Conservation (phyloP, 2,329 filamentous ascomycete genomes). For the Knoxdaviesia capensis region DNA sequence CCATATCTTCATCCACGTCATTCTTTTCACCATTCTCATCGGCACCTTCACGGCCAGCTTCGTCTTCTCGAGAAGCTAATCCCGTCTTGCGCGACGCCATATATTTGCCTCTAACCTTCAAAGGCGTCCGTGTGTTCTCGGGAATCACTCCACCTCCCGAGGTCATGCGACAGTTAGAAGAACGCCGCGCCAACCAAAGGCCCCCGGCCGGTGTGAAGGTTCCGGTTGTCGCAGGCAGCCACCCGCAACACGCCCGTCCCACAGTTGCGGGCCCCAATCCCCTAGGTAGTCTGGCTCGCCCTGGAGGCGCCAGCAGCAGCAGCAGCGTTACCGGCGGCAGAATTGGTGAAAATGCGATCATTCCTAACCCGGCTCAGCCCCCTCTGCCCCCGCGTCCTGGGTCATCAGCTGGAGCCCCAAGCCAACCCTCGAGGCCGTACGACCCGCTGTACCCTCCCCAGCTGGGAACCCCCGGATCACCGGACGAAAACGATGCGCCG, state of each 20-base stretch:
- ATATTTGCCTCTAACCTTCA: slow-evolving; percentile 58
- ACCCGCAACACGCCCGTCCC: too few species aligned
- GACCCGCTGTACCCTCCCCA: slow-evolving; percentile 40
- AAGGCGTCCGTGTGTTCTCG: slow-evolving; percentile 58
- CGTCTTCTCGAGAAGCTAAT: too few species aligned
- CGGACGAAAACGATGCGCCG: slow-evolving; percentile 53
- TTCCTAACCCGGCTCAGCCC: too few species aligned
- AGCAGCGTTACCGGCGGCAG: too few species aligned
- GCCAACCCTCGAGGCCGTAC: slow-evolving; percentile 5
- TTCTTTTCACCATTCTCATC: neutral
- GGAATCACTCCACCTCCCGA: slow-evolving; percentile 66
- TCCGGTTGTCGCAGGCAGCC: too few species aligned
- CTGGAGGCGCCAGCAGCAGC: too few species aligned
- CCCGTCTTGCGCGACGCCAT: slow-evolving; percentile 36
- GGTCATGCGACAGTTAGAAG: slow-evolving; percentile 26
- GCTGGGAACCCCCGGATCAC: slow-evolving; percentile 22
- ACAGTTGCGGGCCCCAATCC: too few species aligned
- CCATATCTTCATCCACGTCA: neutral
- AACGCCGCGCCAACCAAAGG: slow-evolving; percentile 27
- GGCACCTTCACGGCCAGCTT: slow-evolving; percentile 10
- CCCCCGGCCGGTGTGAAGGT: slow-evolving; percentile 11
- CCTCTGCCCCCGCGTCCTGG: too few species aligned
- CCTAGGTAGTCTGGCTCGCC: too few species aligned
- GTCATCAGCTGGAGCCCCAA: too few species aligned
- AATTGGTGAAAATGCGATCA: too few species aligned